Evolutionary conservation across 1,284 basidiomycete species (phyloP).

Genomic region (Chondrostereum purpureum): DNA sequence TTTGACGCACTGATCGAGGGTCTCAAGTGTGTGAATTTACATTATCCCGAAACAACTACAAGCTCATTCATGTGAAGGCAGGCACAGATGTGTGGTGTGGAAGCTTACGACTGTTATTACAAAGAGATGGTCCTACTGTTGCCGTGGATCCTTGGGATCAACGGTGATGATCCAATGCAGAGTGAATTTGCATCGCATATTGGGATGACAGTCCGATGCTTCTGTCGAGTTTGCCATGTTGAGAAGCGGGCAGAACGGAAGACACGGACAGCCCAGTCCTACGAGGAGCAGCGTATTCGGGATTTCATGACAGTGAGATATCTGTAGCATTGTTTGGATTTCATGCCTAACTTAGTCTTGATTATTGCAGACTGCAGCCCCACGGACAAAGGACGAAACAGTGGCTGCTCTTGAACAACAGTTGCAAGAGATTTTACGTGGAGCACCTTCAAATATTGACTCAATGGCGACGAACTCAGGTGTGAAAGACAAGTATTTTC

Average conservation of each 20-base stretch:
- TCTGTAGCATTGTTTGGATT: too few relatives aligned
- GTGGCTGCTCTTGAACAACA: constrained; percentile 8
- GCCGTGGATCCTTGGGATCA: constrained; percentile 15
- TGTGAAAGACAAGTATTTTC: constrained; percentile 10
- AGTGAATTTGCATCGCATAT: constrained; percentile 19
- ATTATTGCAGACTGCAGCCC: neutral
- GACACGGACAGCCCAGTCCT: too few relatives aligned
- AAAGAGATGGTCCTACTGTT: constrained; percentile 13
- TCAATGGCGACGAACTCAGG: constrained; percentile 1
- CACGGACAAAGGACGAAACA: neutral
- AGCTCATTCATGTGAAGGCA: constrained; percentile 9
- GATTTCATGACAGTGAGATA: too few relatives aligned
- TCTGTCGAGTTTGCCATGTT: neutral
- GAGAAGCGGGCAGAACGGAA: too few relatives aligned
- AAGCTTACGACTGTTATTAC: constrained; percentile 14
- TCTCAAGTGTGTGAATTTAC: too few relatives aligned
- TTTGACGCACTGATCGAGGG: constrained; percentile 15
- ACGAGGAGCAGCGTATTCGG: too few relatives aligned
- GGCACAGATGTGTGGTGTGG: constrained; percentile 14
- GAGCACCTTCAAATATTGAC: neutral
- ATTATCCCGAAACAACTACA: too few relatives aligned
- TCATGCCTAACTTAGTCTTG: too few relatives aligned
- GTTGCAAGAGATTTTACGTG: neutral
- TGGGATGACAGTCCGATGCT: neutral
- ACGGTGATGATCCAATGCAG: constrained; percentile 22